phyloP scores from a whole-genome alignment of 2,329 filamentous ascomycete genomes.

The Immersiporthe knoxdaviesiana region DNA sequence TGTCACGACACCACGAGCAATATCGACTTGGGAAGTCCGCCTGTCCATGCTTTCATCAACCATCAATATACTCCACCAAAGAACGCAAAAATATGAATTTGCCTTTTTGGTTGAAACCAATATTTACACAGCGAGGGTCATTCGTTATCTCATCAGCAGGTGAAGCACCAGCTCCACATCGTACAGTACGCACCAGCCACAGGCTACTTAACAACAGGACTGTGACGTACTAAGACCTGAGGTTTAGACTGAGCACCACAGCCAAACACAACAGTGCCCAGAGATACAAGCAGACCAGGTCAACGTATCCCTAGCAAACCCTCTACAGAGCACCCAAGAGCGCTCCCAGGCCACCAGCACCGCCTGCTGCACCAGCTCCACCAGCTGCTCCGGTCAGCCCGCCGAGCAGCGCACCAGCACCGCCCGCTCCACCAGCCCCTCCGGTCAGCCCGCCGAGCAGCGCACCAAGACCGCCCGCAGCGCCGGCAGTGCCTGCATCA shows the following conservation, averaged over 20 bases:
- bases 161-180: neutral
- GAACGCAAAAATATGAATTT: neutral
- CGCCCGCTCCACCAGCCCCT: slow-evolving; percentile 12
- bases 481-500: neutral
- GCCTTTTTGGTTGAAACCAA: neutral
- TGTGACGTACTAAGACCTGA: neutral
- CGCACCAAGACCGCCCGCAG: slow-evolving; percentile 8
- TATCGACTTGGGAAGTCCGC: neutral
- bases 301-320: too few species aligned
- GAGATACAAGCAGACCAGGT: neutral
- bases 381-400: slow-evolving; percentile 6
- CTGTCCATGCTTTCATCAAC: too few species aligned
- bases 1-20: neutral
- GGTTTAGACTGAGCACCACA: neutral
- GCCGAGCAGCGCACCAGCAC: slow-evolving; percentile 9
- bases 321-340: slow-evolving; percentile 6
- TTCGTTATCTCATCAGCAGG: slow-evolving; percentile 16
- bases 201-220: neutral
- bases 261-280: neutral
- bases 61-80: neutral
- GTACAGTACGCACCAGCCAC: neutral
- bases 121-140: slow-evolving; percentile 2
- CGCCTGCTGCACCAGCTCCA: slow-evolving; percentile 9
- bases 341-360: slow-evolving; percentile 14
- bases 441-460: slow-evolving; percentile 5